Conservation (phyloP, 2,329 filamentous ascomycete genomes). For the Ophiobolus disseminans region DNA sequence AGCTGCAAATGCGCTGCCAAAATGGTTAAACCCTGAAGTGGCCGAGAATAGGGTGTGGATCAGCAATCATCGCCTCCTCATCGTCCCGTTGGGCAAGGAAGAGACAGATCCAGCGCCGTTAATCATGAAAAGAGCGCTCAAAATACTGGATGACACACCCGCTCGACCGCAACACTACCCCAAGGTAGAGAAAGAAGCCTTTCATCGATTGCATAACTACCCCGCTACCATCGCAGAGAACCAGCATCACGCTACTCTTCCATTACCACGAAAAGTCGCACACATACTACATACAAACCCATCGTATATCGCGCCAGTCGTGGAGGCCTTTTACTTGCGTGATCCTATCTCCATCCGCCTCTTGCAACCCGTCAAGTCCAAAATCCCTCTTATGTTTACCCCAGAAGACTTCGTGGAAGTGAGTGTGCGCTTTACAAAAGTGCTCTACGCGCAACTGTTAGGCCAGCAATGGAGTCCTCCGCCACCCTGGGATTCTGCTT, state of each 20-base stretch:
- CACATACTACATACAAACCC: constrained; percentile 78
- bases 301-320: constrained; percentile 78
- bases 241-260: constrained; percentile 76
- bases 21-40: constrained; percentile 90
- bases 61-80: constrained; percentile 73
- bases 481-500: constrained; percentile 60
- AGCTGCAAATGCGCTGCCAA: constrained; percentile 84
- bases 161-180: constrained; percentile 72
- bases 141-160: constrained; percentile 64
- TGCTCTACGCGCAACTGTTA: constrained; percentile 88
- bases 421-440: constrained; percentile 82
- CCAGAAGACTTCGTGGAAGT: constrained; percentile 80
- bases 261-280: constrained; percentile 81
- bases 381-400: constrained; percentile 66
- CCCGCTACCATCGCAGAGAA: constrained; percentile 76
- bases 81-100: constrained; percentile 66
- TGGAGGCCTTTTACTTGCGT: constrained; percentile 91
- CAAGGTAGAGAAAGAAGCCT: constrained; percentile 84
- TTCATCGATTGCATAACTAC: constrained; percentile 86
- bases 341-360: constrained; percentile 78
- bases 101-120: constrained; percentile 52
- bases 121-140: constrained; percentile 69
- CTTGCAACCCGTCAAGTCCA: constrained; percentile 62
- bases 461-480: constrained; percentile 79
- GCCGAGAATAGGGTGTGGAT: constrained; percentile 91